Evolutionary conservation across 768 basidiomycete species (phyloP), one percentile per base, ranked within the genome.

Genomic region (Heimioporus sp.): DNA sequence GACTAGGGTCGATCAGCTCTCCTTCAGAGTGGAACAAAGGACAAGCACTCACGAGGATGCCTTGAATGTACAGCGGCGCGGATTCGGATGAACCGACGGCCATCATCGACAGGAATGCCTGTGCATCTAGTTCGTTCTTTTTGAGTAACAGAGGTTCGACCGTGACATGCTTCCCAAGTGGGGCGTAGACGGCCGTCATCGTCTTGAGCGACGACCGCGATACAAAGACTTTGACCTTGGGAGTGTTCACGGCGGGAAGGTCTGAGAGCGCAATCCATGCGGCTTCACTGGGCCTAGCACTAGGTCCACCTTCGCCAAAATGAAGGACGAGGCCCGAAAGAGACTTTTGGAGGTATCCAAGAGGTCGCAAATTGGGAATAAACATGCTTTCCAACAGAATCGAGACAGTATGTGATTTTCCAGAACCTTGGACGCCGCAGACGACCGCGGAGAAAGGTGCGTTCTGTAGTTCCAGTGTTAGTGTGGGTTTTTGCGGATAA

Each of bases 51-150:
- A 87, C 87, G 56, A 89, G 58, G 21, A 89, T 66, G 0, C 80
- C 77, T 47, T 89, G 87, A 61, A 89, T 80, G 63, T 89, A 89
- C 1, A 89, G 63, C 0, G 87, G 87, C 0, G 84, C 79, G 0
- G 74, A 71, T 2, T 85, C 83, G 0, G 82, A 80, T 0, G 80
- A 79, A 0, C 77, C 80, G 1, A 87, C 72, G 0, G 85, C 81
- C 87, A 89, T 89, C 81, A 89, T 83, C 0, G 85, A 85, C 31
- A 88, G 57, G 51, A 89, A 82, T 1, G 86, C 83, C 16, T 81
- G 69, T 1, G 84, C 82, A 62, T 88, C 87, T 0, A 88, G 73
- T 51, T 90, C 87, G 5, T 75, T 68, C 53, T 82, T 79, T 4
- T 73, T 69, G 47, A 89, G 79, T 0, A 74, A 61, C 12, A 90